phyloP scores from a whole-genome alignment of 345 rosid species.

The Clausena lansium region DNA sequence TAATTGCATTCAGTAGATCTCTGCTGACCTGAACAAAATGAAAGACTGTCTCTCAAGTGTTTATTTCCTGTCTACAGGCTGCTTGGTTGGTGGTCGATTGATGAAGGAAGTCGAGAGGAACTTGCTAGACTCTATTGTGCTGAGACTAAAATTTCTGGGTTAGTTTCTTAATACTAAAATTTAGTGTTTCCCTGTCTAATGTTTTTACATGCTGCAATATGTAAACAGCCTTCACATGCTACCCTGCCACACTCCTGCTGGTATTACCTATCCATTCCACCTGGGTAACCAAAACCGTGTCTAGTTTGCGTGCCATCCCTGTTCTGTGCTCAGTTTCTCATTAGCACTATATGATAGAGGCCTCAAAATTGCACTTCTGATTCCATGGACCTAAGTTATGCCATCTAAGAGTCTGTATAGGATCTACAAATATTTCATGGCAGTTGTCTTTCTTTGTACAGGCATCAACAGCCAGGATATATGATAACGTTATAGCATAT shows the following conservation, averaged over 20 bases:
- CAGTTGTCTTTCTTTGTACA: neutral
- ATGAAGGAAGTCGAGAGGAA: constrained; percentile 89
- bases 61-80: constrained; percentile 42
- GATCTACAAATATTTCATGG: neutral
- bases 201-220: constrained; percentile 2
- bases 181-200: neutral
- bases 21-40: neutral
- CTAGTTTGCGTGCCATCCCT: neutral
- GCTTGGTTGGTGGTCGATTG: constrained; percentile 98
- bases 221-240: neutral
- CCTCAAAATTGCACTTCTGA: neutral
- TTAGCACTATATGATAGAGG: neutral
- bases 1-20: neutral
- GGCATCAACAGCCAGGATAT: neutral
- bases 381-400: neutral
- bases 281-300: neutral
- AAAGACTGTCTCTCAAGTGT: neutral
- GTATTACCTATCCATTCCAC: neutral
- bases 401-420: neutral
- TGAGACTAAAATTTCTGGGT: constrained; percentile 54
- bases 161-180: constrained; percentile 15
- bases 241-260: neutral
- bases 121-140: constrained; percentile 75
- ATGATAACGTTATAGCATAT: neutral
- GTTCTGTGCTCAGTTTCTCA: neutral